Percentiles rank a stretch among this genome's conserved stretches.
These are phyloP conservation scores for Scleromitrula shiraiana DNA, from an alignment of 2,329 filamentous ascomycete genomes.

Conservation along the genomic window DNA sequence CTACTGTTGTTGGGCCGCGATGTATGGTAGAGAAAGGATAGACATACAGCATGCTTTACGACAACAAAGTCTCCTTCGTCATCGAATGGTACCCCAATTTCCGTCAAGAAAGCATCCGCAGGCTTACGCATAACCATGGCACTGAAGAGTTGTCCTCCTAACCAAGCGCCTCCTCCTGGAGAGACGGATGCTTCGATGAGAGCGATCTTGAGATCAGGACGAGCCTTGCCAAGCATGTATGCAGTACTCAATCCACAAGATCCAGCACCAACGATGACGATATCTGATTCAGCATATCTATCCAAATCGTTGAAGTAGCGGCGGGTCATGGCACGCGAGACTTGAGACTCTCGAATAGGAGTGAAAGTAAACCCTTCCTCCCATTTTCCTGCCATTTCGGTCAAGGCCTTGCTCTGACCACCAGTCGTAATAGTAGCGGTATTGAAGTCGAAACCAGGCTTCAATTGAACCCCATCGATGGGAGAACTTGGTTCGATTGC, in stretches of 20 bases:
- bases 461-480: slow-evolving; percentile 29
- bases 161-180: slow-evolving; percentile 84
- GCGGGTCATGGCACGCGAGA: slow-evolving; percentile 86
- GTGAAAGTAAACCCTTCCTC: slow-evolving; percentile 65
- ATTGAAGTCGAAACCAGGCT: slow-evolving; percentile 42
- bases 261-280: slow-evolving; percentile 87
- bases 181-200: slow-evolving; percentile 84
- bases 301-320: slow-evolving; percentile 91
- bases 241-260: slow-evolving; percentile 81
- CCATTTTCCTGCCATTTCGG: slow-evolving; percentile 69
- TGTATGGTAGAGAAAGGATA: neutral
- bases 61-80: slow-evolving; percentile 85
- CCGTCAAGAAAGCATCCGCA: slow-evolving; percentile 73
- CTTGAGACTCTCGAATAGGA: slow-evolving; percentile 84
- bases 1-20: too few relatives aligned
- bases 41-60: slow-evolving; percentile 71
- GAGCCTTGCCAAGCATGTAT: slow-evolving; percentile 73
- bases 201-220: slow-evolving; percentile 85
- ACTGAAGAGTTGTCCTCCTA: slow-evolving; percentile 88
- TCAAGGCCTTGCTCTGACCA: slow-evolving; percentile 36
- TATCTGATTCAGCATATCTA: slow-evolving; percentile 82
- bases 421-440: slow-evolving; percentile 40
- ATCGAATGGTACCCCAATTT: slow-evolving; percentile 77
- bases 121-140: slow-evolving; percentile 96
- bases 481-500: slow-evolving; percentile 40